Percentiles rank a stretch among this genome's conserved stretches.
Conservation (phyloP, 768 basidiomycete species). For the Macrolepiota dolichaula region DNA sequence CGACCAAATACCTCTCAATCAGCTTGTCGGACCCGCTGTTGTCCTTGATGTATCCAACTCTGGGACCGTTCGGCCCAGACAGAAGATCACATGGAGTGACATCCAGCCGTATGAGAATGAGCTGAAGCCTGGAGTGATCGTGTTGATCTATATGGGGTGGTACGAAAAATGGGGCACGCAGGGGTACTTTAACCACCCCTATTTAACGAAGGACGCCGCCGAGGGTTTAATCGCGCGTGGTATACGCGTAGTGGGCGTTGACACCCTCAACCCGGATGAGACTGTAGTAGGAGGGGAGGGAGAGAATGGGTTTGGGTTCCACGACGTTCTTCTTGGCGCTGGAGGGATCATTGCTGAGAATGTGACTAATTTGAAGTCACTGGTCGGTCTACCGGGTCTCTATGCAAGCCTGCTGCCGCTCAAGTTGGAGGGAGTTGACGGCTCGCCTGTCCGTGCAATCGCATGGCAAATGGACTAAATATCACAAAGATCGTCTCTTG, state of each 20-base stretch:
- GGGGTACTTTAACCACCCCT: slow-evolving; percentile 63
- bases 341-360: slow-evolving; percentile 73
- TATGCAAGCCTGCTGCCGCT: slow-evolving; percentile 57
- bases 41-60: slow-evolving; percentile 47
- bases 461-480: slow-evolving; percentile 32
- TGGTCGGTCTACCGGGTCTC: slow-evolving; percentile 20
- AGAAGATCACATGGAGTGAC: slow-evolving; percentile 56
- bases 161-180: slow-evolving; percentile 47
- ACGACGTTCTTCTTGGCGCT: slow-evolving; percentile 55
- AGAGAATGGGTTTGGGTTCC: slow-evolving; percentile 47
- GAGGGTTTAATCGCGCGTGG: slow-evolving; percentile 45
- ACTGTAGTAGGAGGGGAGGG: slow-evolving; percentile 36
- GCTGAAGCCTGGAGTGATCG: slow-evolving; percentile 31
- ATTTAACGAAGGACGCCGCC: slow-evolving; percentile 53
- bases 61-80: slow-evolving; percentile 23
- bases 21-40: slow-evolving; percentile 52
- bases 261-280: slow-evolving; percentile 68
- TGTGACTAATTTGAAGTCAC: slow-evolving; percentile 46
- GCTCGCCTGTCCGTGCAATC: slow-evolving; percentile 69
- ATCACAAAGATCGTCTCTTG: not conserved
- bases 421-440: slow-evolving; percentile 56
- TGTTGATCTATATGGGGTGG: slow-evolving; percentile 72
- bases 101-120: slow-evolving; percentile 31
- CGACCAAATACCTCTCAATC: slow-evolving; percentile 50
- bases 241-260: slow-evolving; percentile 56